Conservation (phyloP, 2,329 filamentous ascomycete species). For the Exophiala alcalophila region DNA sequence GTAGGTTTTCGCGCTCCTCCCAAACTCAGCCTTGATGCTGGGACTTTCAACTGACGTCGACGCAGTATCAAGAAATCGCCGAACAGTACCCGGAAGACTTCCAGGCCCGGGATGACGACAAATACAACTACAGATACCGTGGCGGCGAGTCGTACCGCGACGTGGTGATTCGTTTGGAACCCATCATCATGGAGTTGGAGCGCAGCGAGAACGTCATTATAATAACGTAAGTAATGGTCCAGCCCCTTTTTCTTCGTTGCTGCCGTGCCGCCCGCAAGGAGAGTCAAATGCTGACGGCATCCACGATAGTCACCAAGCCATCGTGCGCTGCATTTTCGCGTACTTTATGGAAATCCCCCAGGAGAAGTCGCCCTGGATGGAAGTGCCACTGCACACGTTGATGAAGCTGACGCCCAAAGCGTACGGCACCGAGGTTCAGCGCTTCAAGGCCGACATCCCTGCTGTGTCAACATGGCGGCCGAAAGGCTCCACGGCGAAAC, state of each 20-base stretch:
- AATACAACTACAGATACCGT: conserved; percentile 98
- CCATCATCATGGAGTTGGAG: conserved; percentile 99
- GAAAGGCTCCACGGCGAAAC: conserved; percentile 55
- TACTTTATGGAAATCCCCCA: conserved; percentile 99
- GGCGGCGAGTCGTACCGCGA: conserved; percentile 95
- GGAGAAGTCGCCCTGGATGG: conserved; percentile 94
- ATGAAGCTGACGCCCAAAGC: conserved; percentile 95
- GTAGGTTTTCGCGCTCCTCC: no score
- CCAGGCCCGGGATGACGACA: conserved; percentile 90
- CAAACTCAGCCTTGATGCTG: no score
- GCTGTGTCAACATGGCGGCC: conserved; percentile 95
- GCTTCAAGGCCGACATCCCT: conserved; percentile 85
- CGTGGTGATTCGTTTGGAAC: conserved; percentile 94
- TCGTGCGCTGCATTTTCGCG: conserved; percentile 93
- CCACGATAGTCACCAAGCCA: conserved; percentile 69
- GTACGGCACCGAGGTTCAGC: conserved; percentile 87
- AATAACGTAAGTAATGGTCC: conserved; percentile 57
- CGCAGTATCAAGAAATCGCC: conserved; percentile 80
- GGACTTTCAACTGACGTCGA: not conserved
- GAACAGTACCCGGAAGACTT: conserved; percentile 92
- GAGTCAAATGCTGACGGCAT: no score
- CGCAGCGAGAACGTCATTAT: conserved; percentile 95
- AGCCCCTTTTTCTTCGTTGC: not conserved
- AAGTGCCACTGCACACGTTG: conserved; percentile 90
- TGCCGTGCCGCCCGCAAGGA: no score